Percentiles rank a stretch among this genome's conserved stretches.
phyloP scores from a whole-genome alignment of 164 flowering plant species.

The Annona squamosa region DNA sequence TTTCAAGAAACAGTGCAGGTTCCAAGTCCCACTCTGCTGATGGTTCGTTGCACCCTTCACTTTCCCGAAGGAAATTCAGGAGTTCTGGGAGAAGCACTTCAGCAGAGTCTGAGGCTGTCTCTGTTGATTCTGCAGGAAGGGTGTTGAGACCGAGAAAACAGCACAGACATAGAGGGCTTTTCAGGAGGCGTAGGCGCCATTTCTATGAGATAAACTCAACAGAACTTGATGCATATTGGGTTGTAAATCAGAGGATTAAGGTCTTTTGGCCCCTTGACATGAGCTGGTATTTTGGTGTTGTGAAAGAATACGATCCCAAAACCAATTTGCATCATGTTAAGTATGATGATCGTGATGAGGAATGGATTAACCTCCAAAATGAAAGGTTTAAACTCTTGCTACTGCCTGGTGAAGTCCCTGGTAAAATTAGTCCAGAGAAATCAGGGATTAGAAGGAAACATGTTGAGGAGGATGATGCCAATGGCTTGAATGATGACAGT shows the following conservation, averaged over 20 bases:
- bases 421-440: slow-evolving; percentile 27
- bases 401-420: slow-evolving; percentile 71
- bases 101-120: slow-evolving; percentile 31
- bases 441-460: slow-evolving; percentile 14
- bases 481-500: slow-evolving; percentile 28
- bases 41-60: slow-evolving; percentile 25
- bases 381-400: slow-evolving; percentile 88
- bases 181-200: slow-evolving; percentile 64
- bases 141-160: slow-evolving; percentile 67
- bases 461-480: slow-evolving; percentile 18
- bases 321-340: slow-evolving; percentile 78
- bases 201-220: slow-evolving; percentile 59
- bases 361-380: slow-evolving; percentile 72
- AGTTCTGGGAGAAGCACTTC: slow-evolving; percentile 16
- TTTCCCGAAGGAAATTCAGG: slow-evolving; percentile 22
- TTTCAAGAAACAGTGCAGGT: slow-evolving; percentile 33
- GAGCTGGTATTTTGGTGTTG: slow-evolving; percentile 88
- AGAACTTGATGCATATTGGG: slow-evolving; percentile 69
- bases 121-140: slow-evolving; percentile 54
- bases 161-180: slow-evolving; percentile 33
- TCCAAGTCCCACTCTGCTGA: slow-evolving; percentile 26
- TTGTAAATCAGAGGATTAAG: slow-evolving; percentile 67
- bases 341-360: slow-evolving; percentile 96
- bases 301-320: slow-evolving; percentile 55
- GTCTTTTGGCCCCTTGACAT: slow-evolving; percentile 96